These are phyloP conservation scores for Syncephalis fuscata DNA, from an alignment of 371 early-diverging fungal genomes.

Conservation along the genomic window DNA sequence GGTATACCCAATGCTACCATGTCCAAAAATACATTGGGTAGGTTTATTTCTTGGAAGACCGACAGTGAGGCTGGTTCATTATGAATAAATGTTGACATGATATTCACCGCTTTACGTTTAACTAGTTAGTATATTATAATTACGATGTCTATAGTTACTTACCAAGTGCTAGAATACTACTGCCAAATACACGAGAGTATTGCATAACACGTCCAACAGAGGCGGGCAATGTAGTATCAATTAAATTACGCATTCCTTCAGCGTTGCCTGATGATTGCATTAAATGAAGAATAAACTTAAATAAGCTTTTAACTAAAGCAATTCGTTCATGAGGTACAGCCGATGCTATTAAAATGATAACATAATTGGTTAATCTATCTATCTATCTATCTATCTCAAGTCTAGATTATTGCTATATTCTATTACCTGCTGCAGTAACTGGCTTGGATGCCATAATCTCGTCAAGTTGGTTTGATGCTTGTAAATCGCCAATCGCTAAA, in stretches of 20 bases:
- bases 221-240: constrained; percentile 74
- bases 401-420: too few relatives aligned
- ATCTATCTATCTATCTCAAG: too few relatives aligned
- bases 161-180: constrained; percentile 46
- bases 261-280: constrained; percentile 80
- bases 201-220: constrained; percentile 57
- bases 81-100: constrained; percentile 89
- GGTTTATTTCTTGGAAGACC: constrained; percentile 76
- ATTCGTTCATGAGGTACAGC: constrained; percentile 31
- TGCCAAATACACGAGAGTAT: constrained; percentile 54
- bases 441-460: too few relatives aligned
- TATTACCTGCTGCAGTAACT: too few relatives aligned
- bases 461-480: neutral
- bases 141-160: constrained; percentile 20
- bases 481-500: neutral
- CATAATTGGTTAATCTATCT: too few relatives aligned
- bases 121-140: neutral
- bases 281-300: constrained; percentile 82
- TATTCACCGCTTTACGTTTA: constrained; percentile 47
- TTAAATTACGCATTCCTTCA: constrained; percentile 82
- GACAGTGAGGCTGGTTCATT: constrained; percentile 88
- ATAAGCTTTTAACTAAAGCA: constrained; percentile 64
- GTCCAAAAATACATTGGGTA: constrained; percentile 70
- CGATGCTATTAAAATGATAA: constrained; percentile 1
- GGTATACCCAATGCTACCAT: constrained; percentile 47